A percentile compares a stretch with the other conserved stretches of the same genome.
phyloP scores from a whole-genome alignment of 2,329 filamentous ascomycete species.

The Xylaria polymorpha region DNA sequence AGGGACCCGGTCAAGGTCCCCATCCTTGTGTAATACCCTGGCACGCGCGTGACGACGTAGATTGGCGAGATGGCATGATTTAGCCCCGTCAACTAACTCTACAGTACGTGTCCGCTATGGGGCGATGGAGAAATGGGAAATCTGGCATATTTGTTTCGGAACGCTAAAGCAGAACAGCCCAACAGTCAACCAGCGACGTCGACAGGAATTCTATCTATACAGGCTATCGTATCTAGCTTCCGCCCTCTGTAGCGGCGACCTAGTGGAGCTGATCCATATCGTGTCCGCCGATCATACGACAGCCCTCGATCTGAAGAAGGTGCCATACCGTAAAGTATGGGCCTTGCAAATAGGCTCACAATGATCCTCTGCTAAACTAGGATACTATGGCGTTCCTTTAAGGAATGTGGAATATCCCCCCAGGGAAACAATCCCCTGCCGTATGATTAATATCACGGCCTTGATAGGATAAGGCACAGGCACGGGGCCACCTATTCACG shows the following conservation, averaged over 20 bases:
- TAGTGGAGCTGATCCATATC: constrained; percentile 27
- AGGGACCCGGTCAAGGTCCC: constrained; percentile 21
- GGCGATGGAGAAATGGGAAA: constrained; percentile 22
- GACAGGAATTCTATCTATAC: constrained; percentile 8
- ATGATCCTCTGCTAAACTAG: constrained; percentile 10
- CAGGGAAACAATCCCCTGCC: constrained; percentile 29
- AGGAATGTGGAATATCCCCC: constrained; percentile 29
- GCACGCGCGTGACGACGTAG: constrained; percentile 31
- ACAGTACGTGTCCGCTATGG: constrained; percentile 18
- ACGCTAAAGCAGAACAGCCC: constrained; percentile 12
- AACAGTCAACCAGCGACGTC: constrained; percentile 17
- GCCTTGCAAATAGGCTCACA: constrained; percentile 7
- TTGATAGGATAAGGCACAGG: constrained; percentile 18
- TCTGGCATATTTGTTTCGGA: constrained; percentile 24
- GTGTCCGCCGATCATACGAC: constrained; percentile 19
- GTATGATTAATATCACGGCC: not conserved
- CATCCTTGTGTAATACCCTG: constrained; percentile 24
- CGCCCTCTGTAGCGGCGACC: constrained; percentile 25
- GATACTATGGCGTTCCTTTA: constrained; percentile 12
- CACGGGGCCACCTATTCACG: constrained; percentile 18
- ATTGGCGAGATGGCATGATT: constrained; percentile 39
- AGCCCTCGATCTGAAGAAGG: constrained; percentile 16
- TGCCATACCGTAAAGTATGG: constrained; percentile 15
- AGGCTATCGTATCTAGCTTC: constrained; percentile 17
- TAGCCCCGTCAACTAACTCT: constrained; percentile 9